Conservation (phyloP, 2,329 filamentous ascomycete species). For the Alternaria triticimaculans region DNA sequence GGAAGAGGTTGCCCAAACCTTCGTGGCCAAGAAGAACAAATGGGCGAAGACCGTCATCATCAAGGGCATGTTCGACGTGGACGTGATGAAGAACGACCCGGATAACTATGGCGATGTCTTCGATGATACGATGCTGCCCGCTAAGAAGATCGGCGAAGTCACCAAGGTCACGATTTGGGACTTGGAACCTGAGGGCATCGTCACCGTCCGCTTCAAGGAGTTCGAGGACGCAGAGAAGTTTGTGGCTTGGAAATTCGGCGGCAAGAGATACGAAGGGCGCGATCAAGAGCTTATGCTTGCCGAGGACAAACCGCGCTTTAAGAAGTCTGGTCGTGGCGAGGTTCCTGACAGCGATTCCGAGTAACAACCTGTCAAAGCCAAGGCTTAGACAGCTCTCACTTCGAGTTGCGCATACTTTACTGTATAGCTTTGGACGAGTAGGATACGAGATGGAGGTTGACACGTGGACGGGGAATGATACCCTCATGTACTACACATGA, state of each 20-base stretch:
- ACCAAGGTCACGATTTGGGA: constrained; percentile 94
- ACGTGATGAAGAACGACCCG: no score
- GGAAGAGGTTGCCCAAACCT: constrained; percentile 52
- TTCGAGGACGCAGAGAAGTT: constrained; percentile 63
- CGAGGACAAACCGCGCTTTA: constrained; percentile 39
- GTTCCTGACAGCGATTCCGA: constrained; percentile 37
- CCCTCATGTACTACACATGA: constrained; percentile 7
- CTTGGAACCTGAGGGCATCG: constrained; percentile 80
- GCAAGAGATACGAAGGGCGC: constrained; percentile 22
- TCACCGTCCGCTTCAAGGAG: constrained; percentile 81
- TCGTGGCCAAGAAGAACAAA: constrained; percentile 59
- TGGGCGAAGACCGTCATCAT: constrained; percentile 86
- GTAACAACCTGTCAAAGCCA: constrained; percentile 16
- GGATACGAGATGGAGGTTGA: not conserved
- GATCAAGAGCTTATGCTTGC: constrained; percentile 31
- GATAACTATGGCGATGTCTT: no score
- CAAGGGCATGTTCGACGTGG: constrained; percentile 74
- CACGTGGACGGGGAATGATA: constrained; percentile 1
- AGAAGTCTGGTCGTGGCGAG: constrained; percentile 33
- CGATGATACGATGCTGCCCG: no score
- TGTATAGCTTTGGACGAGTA: not conserved
- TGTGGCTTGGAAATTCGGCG: constrained; percentile 21
- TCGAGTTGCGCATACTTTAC: not conserved
- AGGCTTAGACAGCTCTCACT: not conserved
- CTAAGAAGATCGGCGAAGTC: constrained; percentile 69